Evolutionary conservation across 495 filamentous ascomycete species (phyloP), one percentile per base, ranked within the genome.

Genomic region (Podospora conica): DNA sequence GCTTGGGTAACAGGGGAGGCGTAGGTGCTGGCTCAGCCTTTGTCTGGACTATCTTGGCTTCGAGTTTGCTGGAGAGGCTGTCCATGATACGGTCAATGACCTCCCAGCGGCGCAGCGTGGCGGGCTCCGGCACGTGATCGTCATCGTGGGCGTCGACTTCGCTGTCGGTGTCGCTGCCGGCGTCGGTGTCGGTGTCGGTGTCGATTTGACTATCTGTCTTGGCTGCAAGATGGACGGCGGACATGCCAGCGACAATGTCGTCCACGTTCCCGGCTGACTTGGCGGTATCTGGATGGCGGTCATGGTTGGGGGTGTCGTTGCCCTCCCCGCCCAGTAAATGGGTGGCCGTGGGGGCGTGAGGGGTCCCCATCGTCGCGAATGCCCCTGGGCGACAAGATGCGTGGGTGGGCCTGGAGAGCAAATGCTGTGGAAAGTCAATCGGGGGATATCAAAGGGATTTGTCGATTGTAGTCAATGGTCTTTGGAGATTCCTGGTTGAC

Each of bases 81-180:
- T 57, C 66, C 72, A 74, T 74, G 60, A 74, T 71, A 48, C 57
- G 64, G 29, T 74, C 68, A 15, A 74, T 61, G 15, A 67, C 20
- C 8, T 69, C 66, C 23, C 60, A 60, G n/a, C 63, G 64, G 6
- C 29, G 58, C 2, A 48, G 15, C 40, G 40, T 60, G 24, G 24
- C 25, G 9, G 15, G 40, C 15, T 29, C 20, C 18, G 58, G 12
- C 12, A 64, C 25, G 23, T 31, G 40, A 48, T 48, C 40, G 21
- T 54, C 25, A 20, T 23, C 4, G 25, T 29, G 18, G 53, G 33
- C 3, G 58, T 48, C 18, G 29, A 12, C 53, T 25, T 24, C n/a
- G 20, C 22, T 58, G 23, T 53, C 31, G 12, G 20, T 48, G 2
- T 60, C 27, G 11, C 56, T 62, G 25, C 12, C 31, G 25, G 4